These are phyloP conservation scores for Talaromyces proteolyticus DNA, from an alignment of 495 filamentous ascomycete species.

Conservation along the genomic window DNA sequence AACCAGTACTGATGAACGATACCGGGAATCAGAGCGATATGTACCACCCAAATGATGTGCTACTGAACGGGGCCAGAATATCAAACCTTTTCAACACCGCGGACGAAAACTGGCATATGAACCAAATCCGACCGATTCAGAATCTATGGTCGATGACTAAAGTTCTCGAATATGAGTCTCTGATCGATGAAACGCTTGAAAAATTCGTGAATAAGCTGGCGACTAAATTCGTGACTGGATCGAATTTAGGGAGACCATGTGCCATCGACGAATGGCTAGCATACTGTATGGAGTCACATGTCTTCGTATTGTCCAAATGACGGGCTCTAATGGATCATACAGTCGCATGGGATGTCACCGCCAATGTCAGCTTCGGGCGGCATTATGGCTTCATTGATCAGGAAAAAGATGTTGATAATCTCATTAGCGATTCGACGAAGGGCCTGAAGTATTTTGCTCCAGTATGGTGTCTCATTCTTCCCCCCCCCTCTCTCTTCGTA, in stretches of 20 bases:
- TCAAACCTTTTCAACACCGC: conserved; percentile 32
- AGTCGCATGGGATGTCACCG: conserved; percentile 41
- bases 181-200: conserved; percentile 20
- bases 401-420: conserved; percentile 27
- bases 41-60: conserved; percentile 18
- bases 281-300: conserved; percentile 31
- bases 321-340: no score
- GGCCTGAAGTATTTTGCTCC: conserved; percentile 17
- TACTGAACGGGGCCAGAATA: conserved; percentile 16
- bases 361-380: conserved; percentile 30
- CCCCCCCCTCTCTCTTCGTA: no score
- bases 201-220: conserved; percentile 18
- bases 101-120: conserved; percentile 36
- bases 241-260: conserved; percentile 15
- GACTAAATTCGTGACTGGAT: conserved; percentile 13
- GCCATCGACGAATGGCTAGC: conserved; percentile 36
- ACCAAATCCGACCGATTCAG: conserved; percentile 32
- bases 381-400: conserved; percentile 36
- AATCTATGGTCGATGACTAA: conserved; percentile 34
- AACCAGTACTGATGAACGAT: no score
- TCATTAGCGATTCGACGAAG: conserved; percentile 17
- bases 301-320: no score
- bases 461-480: conserved; percentile 11
- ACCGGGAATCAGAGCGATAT: conserved; percentile 23
- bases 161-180: conserved; percentile 19